A percentile compares a stretch with the other conserved stretches of the same genome.
Evolutionary conservation across 768 basidiomycete genomes (phyloP).

Genomic region (Botryobasidium botryosum): DNA sequence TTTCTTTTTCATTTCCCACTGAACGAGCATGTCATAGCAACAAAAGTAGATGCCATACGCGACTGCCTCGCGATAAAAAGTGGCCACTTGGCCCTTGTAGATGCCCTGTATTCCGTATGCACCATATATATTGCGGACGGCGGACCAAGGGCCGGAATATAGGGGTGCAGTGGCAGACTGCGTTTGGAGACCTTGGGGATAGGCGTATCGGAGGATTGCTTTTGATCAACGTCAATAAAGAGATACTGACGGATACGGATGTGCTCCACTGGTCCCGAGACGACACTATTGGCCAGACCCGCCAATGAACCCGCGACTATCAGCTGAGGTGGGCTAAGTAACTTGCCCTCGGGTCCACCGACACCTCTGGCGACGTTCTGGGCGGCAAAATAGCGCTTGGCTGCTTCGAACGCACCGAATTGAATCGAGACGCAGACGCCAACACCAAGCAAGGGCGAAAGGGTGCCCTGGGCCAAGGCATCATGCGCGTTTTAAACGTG

Average conservation of each 20-base stretch:
- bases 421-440: slow-evolving; percentile 94
- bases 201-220: not conserved
- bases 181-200: slow-evolving; percentile 62
- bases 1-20: slow-evolving; percentile 56
- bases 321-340: slow-evolving; percentile 45
- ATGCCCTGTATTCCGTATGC: slow-evolving; percentile 66
- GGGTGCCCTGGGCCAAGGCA: slow-evolving; percentile 44
- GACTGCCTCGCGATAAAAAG: slow-evolving; percentile 63
- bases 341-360: slow-evolving; percentile 49
- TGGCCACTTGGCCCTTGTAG: slow-evolving; percentile 85
- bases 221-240: not conserved
- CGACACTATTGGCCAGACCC: slow-evolving; percentile 78
- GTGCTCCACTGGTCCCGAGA: slow-evolving; percentile 93
- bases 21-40: slow-evolving; percentile 83
- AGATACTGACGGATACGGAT: slow-evolving; percentile 72
- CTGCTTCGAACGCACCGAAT: slow-evolving; percentile 75
- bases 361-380: slow-evolving; percentile 40
- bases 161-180: slow-evolving; percentile 61
- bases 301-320: slow-evolving; percentile 65
- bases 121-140: slow-evolving; percentile 65
- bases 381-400: slow-evolving; percentile 60
- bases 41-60: slow-evolving; percentile 85
- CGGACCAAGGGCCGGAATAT: slow-evolving; percentile 77
- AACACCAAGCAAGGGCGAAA: slow-evolving; percentile 81
- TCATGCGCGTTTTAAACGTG: not conserved